These are phyloP conservation scores for Euphorbia peplus DNA, from an alignment of 345 rosid species.

Conservation along the genomic window DNA sequence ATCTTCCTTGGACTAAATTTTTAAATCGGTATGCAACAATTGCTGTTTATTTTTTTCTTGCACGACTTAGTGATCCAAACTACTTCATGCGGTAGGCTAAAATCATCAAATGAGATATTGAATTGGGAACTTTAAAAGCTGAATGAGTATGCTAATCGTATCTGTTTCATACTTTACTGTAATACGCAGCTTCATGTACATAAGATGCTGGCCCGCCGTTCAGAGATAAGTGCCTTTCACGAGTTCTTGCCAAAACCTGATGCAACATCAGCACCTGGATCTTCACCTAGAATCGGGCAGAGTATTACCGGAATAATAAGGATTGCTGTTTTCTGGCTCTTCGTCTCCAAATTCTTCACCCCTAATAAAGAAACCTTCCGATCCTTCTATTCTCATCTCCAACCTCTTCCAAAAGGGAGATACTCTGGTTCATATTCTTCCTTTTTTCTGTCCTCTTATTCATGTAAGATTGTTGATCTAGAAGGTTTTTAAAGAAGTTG, in stretches of 20 bases:
- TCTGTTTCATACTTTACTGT: neutral
- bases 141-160: conserved; percentile 4
- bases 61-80: conserved; percentile 82
- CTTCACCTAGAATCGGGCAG: conserved; percentile 66
- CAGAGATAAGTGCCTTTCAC: conserved; percentile 85
- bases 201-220: conserved; percentile 92
- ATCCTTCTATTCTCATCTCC: conserved; percentile 58
- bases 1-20: conserved; percentile 88
- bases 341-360: conserved; percentile 84
- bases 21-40: conserved; percentile 86
- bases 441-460: neutral
- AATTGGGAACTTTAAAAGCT: neutral
- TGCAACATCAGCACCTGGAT: conserved; percentile 39
- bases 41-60: conserved; percentile 94
- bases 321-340: conserved; percentile 88
- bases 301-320: conserved; percentile 74
- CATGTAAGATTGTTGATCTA: neutral
- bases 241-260: conserved; percentile 73
- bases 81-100: conserved; percentile 80
- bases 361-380: conserved; percentile 68
- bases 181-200: conserved; percentile 84
- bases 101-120: conserved; percentile 18
- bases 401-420: conserved; percentile 88
- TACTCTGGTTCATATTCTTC: conserved; percentile 43
- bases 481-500: neutral